Conservation (phyloP, 129 eudicot genomes). For the Tagetes patula region DNA sequence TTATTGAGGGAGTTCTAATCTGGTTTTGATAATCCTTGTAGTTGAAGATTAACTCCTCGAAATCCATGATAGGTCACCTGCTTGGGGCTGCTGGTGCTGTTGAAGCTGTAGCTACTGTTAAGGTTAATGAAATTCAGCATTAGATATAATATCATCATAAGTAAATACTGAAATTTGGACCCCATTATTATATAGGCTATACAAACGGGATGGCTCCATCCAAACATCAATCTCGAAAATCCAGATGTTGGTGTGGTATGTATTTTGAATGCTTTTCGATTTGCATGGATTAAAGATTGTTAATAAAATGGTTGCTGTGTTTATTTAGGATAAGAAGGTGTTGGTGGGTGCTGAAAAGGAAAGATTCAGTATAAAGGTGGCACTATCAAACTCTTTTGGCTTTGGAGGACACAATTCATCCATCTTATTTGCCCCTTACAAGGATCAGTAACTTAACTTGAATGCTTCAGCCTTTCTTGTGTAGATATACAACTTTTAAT, state of each 20-base stretch:
- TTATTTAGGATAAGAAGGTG: constrained; percentile 48
- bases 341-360: constrained; percentile 70
- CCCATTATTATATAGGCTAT: constrained; percentile 50
- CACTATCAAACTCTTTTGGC: constrained; percentile 73
- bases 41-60: constrained; percentile 53
- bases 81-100: constrained; percentile 60
- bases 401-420: constrained; percentile 85
- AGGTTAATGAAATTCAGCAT: constrained; percentile 29
- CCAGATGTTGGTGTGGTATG: constrained; percentile 75
- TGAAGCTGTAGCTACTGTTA: constrained; percentile 56
- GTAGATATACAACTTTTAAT: constrained; percentile 27
- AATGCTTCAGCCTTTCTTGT: neutral
- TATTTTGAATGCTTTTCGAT: neutral
- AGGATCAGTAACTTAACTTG: constrained; percentile 25
- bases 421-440: constrained; percentile 67
- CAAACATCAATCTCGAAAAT: constrained; percentile 65
- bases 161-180: neutral
- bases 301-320: neutral
- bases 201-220: constrained; percentile 73
- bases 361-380: constrained; percentile 53
- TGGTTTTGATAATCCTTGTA: constrained; percentile 21
- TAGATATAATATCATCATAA: neutral
- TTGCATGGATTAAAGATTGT: neutral
- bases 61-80: constrained; percentile 54
- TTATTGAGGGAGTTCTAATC: neutral